Evolutionary conservation across 306 rosid species (phyloP), one percentile per base, ranked within the genome.

Genomic region (Fragaria ananassa): DNA sequence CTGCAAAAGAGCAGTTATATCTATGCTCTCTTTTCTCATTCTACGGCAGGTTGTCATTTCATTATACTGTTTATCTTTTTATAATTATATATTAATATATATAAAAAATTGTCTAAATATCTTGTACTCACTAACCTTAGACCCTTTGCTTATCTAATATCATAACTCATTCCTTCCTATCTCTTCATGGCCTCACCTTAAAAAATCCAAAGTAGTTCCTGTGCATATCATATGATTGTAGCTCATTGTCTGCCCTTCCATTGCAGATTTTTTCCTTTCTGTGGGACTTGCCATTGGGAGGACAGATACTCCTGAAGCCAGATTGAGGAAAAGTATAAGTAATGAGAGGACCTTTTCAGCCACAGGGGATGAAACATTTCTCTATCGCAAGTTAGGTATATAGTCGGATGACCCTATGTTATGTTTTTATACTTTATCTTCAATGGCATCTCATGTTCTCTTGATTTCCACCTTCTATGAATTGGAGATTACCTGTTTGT

Each of bases 261-360:
- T 69, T 83, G 88, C 88, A 95, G 98, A 92, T 54, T 92, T 92
- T 82, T 95, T 95, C 75, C 86, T 82, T 54, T 90, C 97, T 58
- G 96, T 95, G 79, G 98, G 93, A 81, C 89, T 95, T 78, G 98
- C 97, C 71, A 85, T 95, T 39, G 97, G 98, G 79, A 69, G 85
- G 78, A 92, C 97, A 12, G 84, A 78, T 77, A 79, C 85, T 41
- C 96, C 97, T 47, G 85, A 89, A 88, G 85, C 61, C 68, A 89
- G 87, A 83, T 85, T 76, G 74, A 86, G 96, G 78, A 92, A 89
- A 83, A 95, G 98, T 76, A 95, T 95, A 54, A 95, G 97, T 76
- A 95, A 89, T 27, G 97, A 95, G 83, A 88, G 98, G 82, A 89
- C 97, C 35, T 95, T 95, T 92, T 83, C 96, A 47, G 88, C 97